Conservation (phyloP, 108 stramenopile species). For the Epithemia pelagica region DNA sequence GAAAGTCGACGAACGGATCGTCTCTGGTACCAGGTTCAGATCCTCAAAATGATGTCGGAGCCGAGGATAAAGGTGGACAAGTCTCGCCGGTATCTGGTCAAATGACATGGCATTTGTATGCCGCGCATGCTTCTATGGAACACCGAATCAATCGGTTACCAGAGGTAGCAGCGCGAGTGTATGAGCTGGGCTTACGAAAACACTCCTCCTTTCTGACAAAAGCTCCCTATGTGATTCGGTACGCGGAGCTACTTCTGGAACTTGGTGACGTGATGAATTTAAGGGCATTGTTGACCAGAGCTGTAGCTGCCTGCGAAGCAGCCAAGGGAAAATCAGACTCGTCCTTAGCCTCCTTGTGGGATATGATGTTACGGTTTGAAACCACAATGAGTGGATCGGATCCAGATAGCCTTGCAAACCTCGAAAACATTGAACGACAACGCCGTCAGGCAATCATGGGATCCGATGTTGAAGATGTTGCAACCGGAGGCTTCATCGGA, state of each 20-base stretch:
- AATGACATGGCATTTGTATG: slow-evolving; percentile 83
- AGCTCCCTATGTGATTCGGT: slow-evolving; percentile 67
- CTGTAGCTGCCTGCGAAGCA: slow-evolving; percentile 72
- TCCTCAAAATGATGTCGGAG: neutral
- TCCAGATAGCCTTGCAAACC: slow-evolving; percentile 18
- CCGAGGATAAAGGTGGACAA: neutral
- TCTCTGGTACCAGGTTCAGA: neutral
- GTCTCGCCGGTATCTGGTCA: slow-evolving; percentile 15
- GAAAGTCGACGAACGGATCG: slow-evolving; percentile 9
- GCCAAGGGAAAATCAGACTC: slow-evolving; percentile 24
- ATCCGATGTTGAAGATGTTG: slow-evolving; percentile 71
- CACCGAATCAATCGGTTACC: slow-evolving; percentile 69
- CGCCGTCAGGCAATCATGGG: slow-evolving; percentile 70
- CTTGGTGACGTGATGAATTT: slow-evolving; percentile 75
- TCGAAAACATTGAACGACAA: slow-evolving; percentile 57
- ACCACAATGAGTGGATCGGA: slow-evolving; percentile 47
- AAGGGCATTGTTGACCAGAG: slow-evolving; percentile 67
- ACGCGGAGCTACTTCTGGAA: slow-evolving; percentile 78
- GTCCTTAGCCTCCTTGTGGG: slow-evolving; percentile 43
- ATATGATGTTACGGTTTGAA: slow-evolving; percentile 84
- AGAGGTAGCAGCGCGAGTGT: slow-evolving; percentile 72
- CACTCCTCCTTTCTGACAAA: slow-evolving; percentile 66
- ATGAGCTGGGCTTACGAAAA: slow-evolving; percentile 77
- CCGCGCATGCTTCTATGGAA: slow-evolving; percentile 76
- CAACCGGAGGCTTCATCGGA: slow-evolving; percentile 47